Conservation (phyloP, 768 basidiomycete species). For the Kwoniella mangroviensis region DNA sequence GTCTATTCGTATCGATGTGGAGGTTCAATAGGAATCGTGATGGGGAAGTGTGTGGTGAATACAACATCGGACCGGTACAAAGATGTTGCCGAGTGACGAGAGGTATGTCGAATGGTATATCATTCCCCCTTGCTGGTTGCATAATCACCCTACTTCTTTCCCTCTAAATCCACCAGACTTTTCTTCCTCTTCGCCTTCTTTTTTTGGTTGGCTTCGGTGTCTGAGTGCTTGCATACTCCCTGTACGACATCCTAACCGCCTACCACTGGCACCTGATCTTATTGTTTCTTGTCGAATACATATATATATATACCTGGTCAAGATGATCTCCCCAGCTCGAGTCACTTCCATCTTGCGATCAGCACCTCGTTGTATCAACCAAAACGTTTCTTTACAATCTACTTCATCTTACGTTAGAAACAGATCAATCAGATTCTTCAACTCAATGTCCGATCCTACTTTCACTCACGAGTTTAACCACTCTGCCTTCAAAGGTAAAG, state of each 20-base stretch:
- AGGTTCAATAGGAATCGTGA: background rate
- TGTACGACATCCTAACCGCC: background rate
- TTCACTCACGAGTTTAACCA: slow-evolving; percentile 54
- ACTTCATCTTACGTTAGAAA: slow-evolving; percentile 6
- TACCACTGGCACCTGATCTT: background rate
- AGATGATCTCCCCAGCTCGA: slow-evolving; percentile 11
- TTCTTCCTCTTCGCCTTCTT: background rate
- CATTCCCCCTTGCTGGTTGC: slow-evolving; percentile 13
- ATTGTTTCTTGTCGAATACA: too few species aligned
- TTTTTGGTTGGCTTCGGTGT: background rate
- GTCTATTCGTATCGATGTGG: background rate
- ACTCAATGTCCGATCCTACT: slow-evolving; percentile 33
- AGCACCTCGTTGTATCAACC: slow-evolving; percentile 9
- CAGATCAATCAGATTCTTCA: slow-evolving; percentile 14
- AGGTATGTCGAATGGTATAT: slow-evolving; percentile 1
- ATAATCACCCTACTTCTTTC: background rate
- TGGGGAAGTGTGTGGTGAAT: background rate
- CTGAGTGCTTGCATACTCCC: slow-evolving; percentile 3
- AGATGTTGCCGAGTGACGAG: slow-evolving; percentile 3
- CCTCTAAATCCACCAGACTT: slow-evolving; percentile 5
- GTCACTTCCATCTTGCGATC: background rate
- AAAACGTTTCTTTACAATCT: background rate
- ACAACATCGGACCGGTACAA: slow-evolving; percentile 9
- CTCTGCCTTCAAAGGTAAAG: slow-evolving; percentile 54
- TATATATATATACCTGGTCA: background rate